phyloP scores from a whole-genome alignment of 2,329 filamentous ascomycete species.

The Ambrosiella xylebori region DNA sequence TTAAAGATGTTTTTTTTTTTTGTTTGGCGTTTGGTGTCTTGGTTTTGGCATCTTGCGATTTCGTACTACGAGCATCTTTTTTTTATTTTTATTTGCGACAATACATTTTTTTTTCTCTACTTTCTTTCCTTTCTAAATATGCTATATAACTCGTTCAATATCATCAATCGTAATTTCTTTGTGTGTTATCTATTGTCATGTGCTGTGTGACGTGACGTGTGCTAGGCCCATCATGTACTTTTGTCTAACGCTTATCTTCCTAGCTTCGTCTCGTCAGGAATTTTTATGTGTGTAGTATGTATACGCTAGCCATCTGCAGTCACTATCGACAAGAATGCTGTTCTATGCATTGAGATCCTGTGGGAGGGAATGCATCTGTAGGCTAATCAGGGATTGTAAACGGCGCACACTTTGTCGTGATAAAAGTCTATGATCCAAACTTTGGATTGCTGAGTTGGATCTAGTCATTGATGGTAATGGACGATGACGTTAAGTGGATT shows the following conservation, averaged over 20 bases:
- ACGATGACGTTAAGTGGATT: too few species aligned
- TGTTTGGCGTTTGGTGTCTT: background rate
- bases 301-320: background rate
- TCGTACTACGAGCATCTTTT: constrained; percentile 2
- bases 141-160: background rate
- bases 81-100: background rate
- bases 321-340: too few species aligned
- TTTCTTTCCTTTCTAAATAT: background rate
- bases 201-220: background rate
- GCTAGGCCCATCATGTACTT: background rate
- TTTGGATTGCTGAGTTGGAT: too few species aligned
- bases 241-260: background rate
- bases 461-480: too few species aligned
- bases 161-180: constrained; percentile 1
- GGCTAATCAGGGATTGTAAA: too few species aligned
- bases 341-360: too few species aligned
- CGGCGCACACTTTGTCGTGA: too few species aligned
- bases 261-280: background rate
- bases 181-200: background rate
- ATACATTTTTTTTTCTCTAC: constrained; percentile 3
- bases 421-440: too few species aligned
- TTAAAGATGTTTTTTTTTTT: background rate
- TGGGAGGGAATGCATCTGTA: too few species aligned
- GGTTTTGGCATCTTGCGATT: background rate
- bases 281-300: background rate